Base-by-base conservation (phyloP, 2,329 filamentous ascomycete genomes). In the Pyrenophora tritici-repentis region DNA sequence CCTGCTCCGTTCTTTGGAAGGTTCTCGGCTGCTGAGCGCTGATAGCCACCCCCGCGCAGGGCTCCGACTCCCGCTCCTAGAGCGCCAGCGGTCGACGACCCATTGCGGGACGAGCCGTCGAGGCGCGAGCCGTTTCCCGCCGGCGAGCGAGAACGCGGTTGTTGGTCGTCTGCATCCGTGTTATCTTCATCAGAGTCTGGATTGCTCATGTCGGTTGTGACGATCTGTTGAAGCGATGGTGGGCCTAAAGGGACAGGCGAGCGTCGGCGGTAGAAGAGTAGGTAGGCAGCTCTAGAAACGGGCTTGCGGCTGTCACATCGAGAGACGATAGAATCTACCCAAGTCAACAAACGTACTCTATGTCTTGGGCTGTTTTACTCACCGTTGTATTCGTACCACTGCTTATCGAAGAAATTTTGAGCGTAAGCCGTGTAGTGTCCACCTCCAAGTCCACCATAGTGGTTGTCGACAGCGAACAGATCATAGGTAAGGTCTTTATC, bases 341-440 rank as follows among this genome's bases (percentile, higher is more conserved):
- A 38, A 17, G 31, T 38, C 38, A 47, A 26, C 42, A 17, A 35
- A 29, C 20, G 37, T 18, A 26, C 29, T 6, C 33, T 34, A 12
- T 2, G 29, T 41, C 24, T 37, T 9, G 13, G 20, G 20, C 29
- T 13, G 13, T 34, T 24, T 20, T 24, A 47, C 57, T 48, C 80
- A 94, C 92, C 93, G 73, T 99, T 97, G 73, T 95, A 97, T 62
- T 95, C 90, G 73, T 97, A 97, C 94, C 94, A 99, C 72, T 89
- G 81, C 50, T 83, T 83, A 66, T 96, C 91, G 54, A 89, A 81
- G 74, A 96, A 97, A 72, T 96, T 97, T 78, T 91, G 92, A 33
- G 91, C 92, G 73, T 87, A 92, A 22, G 94, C 94, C 16, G 92
- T 97, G 76, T 99, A 99, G 74, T 99, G 94, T 1, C 94, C 94